A percentile compares a stretch with the other conserved stretches of the same genome.
phyloP scores from a whole-genome alignment of 768 basidiomycete genomes.

The Amanita thiersii region DNA sequence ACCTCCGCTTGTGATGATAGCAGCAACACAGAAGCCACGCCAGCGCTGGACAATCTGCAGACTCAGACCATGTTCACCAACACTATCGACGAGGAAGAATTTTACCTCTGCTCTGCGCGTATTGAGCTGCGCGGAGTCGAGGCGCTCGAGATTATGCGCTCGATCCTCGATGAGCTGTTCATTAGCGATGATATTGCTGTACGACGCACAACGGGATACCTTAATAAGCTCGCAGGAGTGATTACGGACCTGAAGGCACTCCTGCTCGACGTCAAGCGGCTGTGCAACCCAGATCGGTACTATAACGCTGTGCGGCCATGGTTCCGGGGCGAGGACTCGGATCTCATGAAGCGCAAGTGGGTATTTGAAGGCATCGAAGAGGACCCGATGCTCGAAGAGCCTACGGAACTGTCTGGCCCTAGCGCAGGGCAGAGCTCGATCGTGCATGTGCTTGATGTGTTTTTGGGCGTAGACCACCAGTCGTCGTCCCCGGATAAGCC shows the following conservation, averaged over 20 bases:
- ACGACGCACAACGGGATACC: constrained; percentile 58
- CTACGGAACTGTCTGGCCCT: constrained; percentile 61
- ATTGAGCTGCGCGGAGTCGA: constrained; percentile 87
- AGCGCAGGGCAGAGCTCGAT: constrained; percentile 79
- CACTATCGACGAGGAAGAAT: constrained; percentile 77
- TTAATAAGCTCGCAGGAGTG: constrained; percentile 52
- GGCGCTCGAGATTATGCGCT: constrained; percentile 79
- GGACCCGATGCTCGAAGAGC: constrained; percentile 31
- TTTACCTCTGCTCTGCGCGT: constrained; percentile 82
- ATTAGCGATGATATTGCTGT: constrained; percentile 63
- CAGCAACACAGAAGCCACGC: too few species aligned
- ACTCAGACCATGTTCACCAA: constrained; percentile 70
- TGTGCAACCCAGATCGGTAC: constrained; percentile 71
- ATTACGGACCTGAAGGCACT: constrained; percentile 62
- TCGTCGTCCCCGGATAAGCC: constrained; percentile 17
- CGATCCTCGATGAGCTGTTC: constrained; percentile 87
- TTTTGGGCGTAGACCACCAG: constrained; percentile 57
- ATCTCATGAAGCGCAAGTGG: constrained; percentile 37
- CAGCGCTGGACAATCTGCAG: constrained; percentile 54
- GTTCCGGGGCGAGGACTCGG: constrained; percentile 71
- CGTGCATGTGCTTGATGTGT: constrained; percentile 66
- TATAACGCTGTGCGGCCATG: constrained; percentile 75
- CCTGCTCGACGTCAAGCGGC: constrained; percentile 59
- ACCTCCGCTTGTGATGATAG: too few species aligned
- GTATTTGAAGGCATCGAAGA: constrained; percentile 45